Percentiles rank a stretch among this genome's conserved stretches.
Evolutionary conservation across 2,329 filamentous ascomycete genomes (phyloP).

Genomic region (Diaporthe nobilis): DNA sequence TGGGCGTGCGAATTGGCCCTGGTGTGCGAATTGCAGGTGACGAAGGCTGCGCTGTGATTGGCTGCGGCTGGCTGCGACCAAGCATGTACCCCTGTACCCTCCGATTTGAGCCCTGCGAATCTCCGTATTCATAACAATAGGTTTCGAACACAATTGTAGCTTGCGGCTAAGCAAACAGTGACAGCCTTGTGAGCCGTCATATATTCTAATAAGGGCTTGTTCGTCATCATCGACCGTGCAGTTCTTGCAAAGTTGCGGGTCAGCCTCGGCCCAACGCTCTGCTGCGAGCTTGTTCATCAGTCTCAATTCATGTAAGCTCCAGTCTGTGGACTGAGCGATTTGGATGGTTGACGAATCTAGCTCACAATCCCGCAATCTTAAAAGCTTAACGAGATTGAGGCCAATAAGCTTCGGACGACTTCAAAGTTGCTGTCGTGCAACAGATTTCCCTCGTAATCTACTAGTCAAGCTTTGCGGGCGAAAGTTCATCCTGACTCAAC

Average conservation of each 20-base stretch:
- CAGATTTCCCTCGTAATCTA: too few species aligned
- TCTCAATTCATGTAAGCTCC: background rate
- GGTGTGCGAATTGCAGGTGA: too few species aligned
- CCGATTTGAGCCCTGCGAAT: too few species aligned
- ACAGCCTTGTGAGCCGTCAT: too few species aligned
- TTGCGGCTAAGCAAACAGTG: too few species aligned
- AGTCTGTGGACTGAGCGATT: too few species aligned
- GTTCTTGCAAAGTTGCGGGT: background rate
- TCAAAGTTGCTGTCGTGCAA: background rate
- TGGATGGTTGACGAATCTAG: background rate
- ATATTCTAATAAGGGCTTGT: background rate
- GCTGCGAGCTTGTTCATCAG: background rate
- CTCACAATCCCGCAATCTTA: background rate
- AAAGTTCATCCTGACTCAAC: background rate
- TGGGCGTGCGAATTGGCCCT: too few species aligned
- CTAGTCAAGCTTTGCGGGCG: background rate
- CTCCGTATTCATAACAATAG: too few species aligned
- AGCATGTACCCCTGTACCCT: too few species aligned
- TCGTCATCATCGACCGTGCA: background rate
- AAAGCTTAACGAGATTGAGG: background rate
- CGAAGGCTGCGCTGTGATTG: too few species aligned
- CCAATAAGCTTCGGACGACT: slow-evolving; percentile 13
- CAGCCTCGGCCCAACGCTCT: background rate
- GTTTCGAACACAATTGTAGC: too few species aligned
- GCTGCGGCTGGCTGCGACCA: too few species aligned